These are phyloP conservation scores for Parietichytrium sp. DNA, from an alignment of 108 stramenopile genomes.

Conservation along the genomic window DNA sequence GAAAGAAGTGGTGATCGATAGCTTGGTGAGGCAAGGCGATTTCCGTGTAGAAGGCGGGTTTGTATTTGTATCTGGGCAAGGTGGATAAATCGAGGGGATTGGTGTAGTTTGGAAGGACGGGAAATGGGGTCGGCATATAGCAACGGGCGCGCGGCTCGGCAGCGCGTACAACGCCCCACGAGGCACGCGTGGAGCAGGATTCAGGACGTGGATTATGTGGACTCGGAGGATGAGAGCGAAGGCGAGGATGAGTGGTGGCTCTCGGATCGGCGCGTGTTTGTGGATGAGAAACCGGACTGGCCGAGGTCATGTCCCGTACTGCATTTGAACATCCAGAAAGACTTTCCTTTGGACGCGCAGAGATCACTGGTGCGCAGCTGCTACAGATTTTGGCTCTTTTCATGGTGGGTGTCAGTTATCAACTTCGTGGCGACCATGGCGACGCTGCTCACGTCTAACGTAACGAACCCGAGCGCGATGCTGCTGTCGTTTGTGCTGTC, in stretches of 20 bases:
- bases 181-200: constrained; percentile 35
- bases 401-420: background rate
- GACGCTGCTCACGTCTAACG: constrained; percentile 30
- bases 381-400: constrained; percentile 4
- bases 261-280: background rate
- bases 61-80: no score
- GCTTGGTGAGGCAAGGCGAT: no score
- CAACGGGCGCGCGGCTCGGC: no score
- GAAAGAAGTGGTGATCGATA: no score
- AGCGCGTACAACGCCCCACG: constrained; percentile 22
- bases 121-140: no score
- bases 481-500: background rate
- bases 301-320: background rate
- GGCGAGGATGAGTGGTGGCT: background rate
- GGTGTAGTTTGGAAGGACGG: no score
- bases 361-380: background rate
- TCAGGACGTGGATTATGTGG: constrained; percentile 25
- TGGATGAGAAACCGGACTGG: constrained; percentile 18
- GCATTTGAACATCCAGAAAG: constrained; percentile 32
- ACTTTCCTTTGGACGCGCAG: constrained; percentile 21
- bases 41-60: no score
- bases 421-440: constrained; percentile 38
- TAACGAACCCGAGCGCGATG: constrained; percentile 20
- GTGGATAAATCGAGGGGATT: no score
- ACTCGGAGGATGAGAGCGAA: background rate